Conservation (phyloP, 495 filamentous ascomycete genomes). For the Trichoderma asperelloides region DNA sequence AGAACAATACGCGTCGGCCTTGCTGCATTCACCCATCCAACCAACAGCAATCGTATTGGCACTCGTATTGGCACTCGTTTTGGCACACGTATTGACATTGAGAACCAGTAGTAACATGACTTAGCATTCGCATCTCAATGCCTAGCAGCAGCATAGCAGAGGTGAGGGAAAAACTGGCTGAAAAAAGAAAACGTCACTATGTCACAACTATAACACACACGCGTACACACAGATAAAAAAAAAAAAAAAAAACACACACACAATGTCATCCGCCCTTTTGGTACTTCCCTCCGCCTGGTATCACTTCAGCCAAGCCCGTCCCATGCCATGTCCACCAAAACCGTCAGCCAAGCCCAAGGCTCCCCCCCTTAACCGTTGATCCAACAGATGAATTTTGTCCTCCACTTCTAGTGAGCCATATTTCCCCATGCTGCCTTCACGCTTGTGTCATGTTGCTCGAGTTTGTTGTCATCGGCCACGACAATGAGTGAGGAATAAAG, state of each 20-base stretch:
- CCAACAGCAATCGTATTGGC: background rate
- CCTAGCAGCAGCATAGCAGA: background rate
- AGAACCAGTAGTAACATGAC: background rate
- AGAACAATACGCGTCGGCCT: background rate
- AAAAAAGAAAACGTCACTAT: background rate
- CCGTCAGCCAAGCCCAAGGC: background rate
- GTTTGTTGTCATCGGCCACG: background rate
- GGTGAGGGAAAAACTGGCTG: background rate
- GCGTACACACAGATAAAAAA: background rate
- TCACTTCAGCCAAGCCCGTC: background rate
- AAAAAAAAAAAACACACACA: background rate
- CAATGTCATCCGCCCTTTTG: background rate
- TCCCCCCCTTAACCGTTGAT: background rate
- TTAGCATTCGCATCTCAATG: background rate
- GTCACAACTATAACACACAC: background rate
- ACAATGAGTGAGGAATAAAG: background rate
- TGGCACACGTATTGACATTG: background rate
- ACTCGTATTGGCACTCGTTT: too few relatives aligned
- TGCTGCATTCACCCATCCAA: background rate
- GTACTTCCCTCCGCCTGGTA: background rate
- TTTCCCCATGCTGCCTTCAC: background rate
- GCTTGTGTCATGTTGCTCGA: background rate
- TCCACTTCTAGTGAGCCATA: background rate
- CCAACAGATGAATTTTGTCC: slow-evolving; percentile 3
- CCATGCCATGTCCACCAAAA: background rate